Base-by-base conservation (phyloP, 1,139 yeast species). In the Yamadazyma atmosphaerica region DNA sequence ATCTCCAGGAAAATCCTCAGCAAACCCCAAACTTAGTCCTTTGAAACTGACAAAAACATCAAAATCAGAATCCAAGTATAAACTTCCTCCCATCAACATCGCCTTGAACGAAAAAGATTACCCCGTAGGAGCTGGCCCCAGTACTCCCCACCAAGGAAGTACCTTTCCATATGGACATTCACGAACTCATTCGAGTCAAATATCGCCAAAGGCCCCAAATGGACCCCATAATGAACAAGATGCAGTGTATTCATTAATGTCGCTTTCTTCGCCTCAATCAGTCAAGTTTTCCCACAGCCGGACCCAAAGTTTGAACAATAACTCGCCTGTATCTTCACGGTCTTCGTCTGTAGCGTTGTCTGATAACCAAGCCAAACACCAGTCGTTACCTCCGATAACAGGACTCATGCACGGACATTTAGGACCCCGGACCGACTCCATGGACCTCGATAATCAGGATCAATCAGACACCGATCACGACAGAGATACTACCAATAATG, bases 241-340 rank as follows among this genome's bases (percentile, higher is more conserved):
- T 35, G 77, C 77, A 1, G 72, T 70, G 10, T 53, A 61, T 35
- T 68, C 75, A 13, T 55, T 71, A 37, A 71, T 71, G 76, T 67
- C 74, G 27, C 55, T 71, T 34, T 61, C 74, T 24, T 66, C 74
- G 4, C 75, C 76, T 1, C 73, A 68, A 45, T 44, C 65, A 4
- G 54, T 56, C 24, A 67, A 64, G 40, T 62, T 61, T 43, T 35
- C 47, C 16, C 69, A 63, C 46, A 59, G 65, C 33, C 42, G 72
- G 35, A 58, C 53, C 19, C 70, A 61, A 23, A 67, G 72, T 42
- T 46, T 55, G 35, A 58, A 50, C 37, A 58, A 51, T 21, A 36
- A 32, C 6, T 39, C 45, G 8, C 39, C 46, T 8, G 39, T 35
- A 7, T 37, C 17, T 9, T 42, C 56, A 3, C 53, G 54, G 33